phyloP scores from a whole-genome alignment of 2,329 filamentous ascomycete genomes.

The Pleurostoma richardsiae region DNA sequence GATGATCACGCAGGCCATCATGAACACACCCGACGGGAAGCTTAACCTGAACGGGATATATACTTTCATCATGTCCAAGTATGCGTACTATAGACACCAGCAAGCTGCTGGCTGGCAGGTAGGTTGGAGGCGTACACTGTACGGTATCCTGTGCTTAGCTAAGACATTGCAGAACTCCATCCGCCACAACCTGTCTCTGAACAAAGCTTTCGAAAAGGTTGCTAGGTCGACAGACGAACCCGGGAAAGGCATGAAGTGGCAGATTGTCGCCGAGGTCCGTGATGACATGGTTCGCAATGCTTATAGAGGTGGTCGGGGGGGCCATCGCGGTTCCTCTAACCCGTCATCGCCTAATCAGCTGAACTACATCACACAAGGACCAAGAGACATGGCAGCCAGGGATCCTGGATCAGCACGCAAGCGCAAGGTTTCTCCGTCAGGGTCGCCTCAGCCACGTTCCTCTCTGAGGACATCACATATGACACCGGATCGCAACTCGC shows the following conservation, averaged over 20 bases:
- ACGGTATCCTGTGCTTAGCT: not conserved
- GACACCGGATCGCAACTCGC: slow-evolving; percentile 50
- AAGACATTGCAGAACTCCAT: slow-evolving; percentile 71
- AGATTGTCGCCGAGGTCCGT: slow-evolving; percentile 76
- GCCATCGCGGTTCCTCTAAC: slow-evolving; percentile 62
- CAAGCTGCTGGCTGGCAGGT: slow-evolving; percentile 82
- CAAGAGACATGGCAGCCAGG: slow-evolving; percentile 47
- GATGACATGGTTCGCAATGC: slow-evolving; percentile 83
- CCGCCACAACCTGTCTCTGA: slow-evolving; percentile 90
- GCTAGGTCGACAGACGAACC: slow-evolving; percentile 90
- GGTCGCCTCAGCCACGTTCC: slow-evolving; percentile 50
- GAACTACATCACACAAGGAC: slow-evolving; percentile 55
- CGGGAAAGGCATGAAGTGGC: slow-evolving; percentile 99
- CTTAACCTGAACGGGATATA: slow-evolving; percentile 92
- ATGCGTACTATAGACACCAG: slow-evolving; percentile 88
- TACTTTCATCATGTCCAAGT: slow-evolving; percentile 83
- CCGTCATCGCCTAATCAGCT: slow-evolving; percentile 63
- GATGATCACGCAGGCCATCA: slow-evolving; percentile 93
- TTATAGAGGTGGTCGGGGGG: slow-evolving; percentile 55
- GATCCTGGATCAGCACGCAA: slow-evolving; percentile 50
- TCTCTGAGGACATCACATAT: slow-evolving; percentile 46
- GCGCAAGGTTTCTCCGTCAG: slow-evolving; percentile 48
- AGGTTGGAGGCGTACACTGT: slow-evolving; percentile 22
- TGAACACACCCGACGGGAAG: slow-evolving; percentile 81
- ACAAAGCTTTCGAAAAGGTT: slow-evolving; percentile 91